These are phyloP conservation scores for Citrullus amarus DNA, from an alignment of 306 rosid species.

Conservation along the genomic window DNA sequence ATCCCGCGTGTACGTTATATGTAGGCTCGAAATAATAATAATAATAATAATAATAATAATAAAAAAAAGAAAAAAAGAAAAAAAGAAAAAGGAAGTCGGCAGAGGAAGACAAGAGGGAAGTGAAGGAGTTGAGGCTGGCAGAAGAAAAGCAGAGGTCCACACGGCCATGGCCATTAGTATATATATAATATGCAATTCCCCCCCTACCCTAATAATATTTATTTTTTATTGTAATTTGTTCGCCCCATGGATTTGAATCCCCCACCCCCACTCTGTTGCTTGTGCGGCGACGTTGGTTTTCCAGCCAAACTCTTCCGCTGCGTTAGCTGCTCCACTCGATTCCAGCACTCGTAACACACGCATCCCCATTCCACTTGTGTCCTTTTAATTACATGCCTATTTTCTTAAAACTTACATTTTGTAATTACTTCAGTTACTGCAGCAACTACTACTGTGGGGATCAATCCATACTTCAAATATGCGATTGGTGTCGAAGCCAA, in stretches of 20 bases:
- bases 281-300: constrained; percentile 93
- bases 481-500: constrained; percentile 88
- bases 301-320: constrained; percentile 86
- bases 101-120: neutral
- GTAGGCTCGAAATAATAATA: too few relatives aligned
- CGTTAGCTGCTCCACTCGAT: constrained; percentile 64
- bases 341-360: constrained; percentile 62
- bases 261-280: constrained; percentile 56
- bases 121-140: neutral
- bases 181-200: too few relatives aligned
- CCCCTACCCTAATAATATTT: too few relatives aligned
- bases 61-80: too few relatives aligned
- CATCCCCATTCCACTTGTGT: too few relatives aligned
- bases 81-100: neutral
- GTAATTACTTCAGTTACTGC: constrained; percentile 39
- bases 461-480: constrained; percentile 29
- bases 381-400: too few relatives aligned
- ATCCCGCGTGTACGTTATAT: constrained; percentile 3
- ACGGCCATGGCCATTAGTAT: too few relatives aligned
- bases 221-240: too few relatives aligned
- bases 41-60: too few relatives aligned
- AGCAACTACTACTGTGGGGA: constrained; percentile 69
- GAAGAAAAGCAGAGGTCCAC: neutral
- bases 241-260: neutral
- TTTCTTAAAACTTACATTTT: too few relatives aligned